Evolutionary conservation across 768 basidiomycete genomes (phyloP).

Genomic region (Mycena maculata): DNA sequence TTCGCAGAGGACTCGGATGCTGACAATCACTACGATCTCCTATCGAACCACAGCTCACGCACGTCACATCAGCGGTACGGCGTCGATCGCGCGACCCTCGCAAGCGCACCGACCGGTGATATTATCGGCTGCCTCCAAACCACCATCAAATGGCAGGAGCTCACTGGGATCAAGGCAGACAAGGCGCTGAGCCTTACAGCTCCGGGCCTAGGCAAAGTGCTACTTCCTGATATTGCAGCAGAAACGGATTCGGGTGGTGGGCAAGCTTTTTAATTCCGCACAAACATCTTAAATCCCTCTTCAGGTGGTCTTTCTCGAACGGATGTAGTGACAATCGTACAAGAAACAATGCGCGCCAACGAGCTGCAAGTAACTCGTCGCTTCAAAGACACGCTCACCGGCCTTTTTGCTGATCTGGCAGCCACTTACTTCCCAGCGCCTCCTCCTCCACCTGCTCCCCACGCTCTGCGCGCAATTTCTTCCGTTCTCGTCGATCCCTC

Average conservation of each 20-base stretch:
- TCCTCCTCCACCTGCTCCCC: neutral
- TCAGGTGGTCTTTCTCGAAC: neutral
- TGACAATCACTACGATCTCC: neutral
- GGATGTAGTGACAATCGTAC: neutral
- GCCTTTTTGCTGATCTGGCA: neutral
- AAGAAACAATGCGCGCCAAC: neutral
- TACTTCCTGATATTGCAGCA: neutral
- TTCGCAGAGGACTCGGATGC: neutral
- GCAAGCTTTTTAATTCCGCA: neutral
- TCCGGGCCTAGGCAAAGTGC: neutral
- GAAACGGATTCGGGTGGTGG: neutral
- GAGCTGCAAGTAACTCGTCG: neutral
- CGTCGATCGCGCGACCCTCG: neutral
- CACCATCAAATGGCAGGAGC: neutral
- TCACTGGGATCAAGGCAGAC: neutral
- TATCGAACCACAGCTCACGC: neutral
- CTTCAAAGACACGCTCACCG: neutral
- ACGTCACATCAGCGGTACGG: constrained; percentile 7
- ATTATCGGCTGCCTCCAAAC: neutral
- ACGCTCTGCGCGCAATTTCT: neutral
- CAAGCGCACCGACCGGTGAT: neutral
- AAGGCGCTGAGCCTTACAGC: neutral
- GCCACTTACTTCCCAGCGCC: neutral
- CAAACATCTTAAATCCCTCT: neutral
- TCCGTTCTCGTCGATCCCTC: neutral